Base-by-base conservation (phyloP, 2,329 filamentous ascomycete species). In the Alternaria triticina region DNA sequence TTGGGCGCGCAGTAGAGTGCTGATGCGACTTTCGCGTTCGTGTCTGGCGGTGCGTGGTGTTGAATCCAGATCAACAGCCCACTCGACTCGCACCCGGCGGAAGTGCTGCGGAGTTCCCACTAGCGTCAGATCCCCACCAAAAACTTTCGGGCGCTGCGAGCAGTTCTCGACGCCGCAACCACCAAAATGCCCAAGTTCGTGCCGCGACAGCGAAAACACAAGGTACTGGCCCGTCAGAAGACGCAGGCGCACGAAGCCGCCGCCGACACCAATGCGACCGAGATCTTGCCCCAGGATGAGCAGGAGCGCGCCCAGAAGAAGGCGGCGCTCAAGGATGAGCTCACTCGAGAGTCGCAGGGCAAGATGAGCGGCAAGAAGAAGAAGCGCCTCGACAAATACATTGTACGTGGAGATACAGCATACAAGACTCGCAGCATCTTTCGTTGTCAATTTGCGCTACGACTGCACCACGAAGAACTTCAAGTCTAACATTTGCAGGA, bases 301-400 rank as follows among this genome's bases (percentile, higher is more conserved):
- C 75, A 79, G 44, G 86, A 88, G 73, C 84, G 83, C 70, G 85
- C 88, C 61, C 84, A 83, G 60, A 83, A 82, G 70, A 85, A 85
- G 68, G 78, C 36, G 50, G 81, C 82, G 59, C 74, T 90, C 61
- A 83, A 83, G 67, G 84, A 85, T 47, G 85, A 89, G 70, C 70
- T 90, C 62, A 82, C 82, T 64, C 81, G 81, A 65, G 83, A 85
- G 36, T 82, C 85, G 51, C 82, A 87, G 66, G 81, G 84, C 4
- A 87, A 86, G 68, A 84, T 90, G 61, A 88, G 86, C 2, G 80
- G 83, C 20, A 91, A 91, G 79, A 91, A 91, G 79, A 84, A 88
- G 70, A 91, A 91, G 81, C 83, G 89, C 57, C 74, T 91, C 66
- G 88, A 91, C 70, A 90, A 91, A 74, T 91, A 91, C 69, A 89